Base-by-base conservation (phyloP, 2,329 filamentous ascomycete genomes). In the Chrysoporthe puriensis region DNA sequence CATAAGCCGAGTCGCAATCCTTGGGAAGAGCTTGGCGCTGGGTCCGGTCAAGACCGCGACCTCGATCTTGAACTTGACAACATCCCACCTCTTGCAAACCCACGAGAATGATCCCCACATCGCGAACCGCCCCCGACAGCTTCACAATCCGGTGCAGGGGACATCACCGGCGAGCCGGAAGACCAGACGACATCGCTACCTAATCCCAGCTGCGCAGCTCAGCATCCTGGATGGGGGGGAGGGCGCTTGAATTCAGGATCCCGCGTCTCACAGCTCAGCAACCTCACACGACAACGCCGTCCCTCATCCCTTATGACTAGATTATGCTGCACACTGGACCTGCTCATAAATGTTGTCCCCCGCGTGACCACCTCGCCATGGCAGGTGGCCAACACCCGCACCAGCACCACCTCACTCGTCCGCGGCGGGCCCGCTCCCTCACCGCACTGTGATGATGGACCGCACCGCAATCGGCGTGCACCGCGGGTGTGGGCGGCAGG, bases 401-500 rank as follows among this genome's bases (percentile, higher is more conserved):
- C 21, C 50, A 54, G 50, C 50, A 54, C 50, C 46, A 50, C n/a
- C 8, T 50, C 46, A 50, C n/a, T 50, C 21, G 46, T 21, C 21
- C 32, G 21, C 42, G 26, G 57, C 36, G 57, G 57, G 36, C 16
- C 57, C n/a, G 40, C 36, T 44, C 32, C 44, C 57, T 66, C 44
- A 43, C 58, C 57, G 36, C 40, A 50, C 44, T 48, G 34, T 61
- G 64, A 26, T 62, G 64, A 26, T 62, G 64, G 60, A 40, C 64
- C 48, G 42, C 62, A 64, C 62, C 62, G 62, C 62, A 56, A 56
- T 64, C 62, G 54, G 52, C 62, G 54, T 52, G 50, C 32, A 26
- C 26, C 34, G 60, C 60, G 4, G 3, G 16, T 8, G 59, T 52
- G 50, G 46, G 18, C 26, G 46, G 60, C 60, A 2, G 3, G 16